Conservation (phyloP, 1,284 basidiomycete genomes). For the Phenoliferia sp. region DNA sequence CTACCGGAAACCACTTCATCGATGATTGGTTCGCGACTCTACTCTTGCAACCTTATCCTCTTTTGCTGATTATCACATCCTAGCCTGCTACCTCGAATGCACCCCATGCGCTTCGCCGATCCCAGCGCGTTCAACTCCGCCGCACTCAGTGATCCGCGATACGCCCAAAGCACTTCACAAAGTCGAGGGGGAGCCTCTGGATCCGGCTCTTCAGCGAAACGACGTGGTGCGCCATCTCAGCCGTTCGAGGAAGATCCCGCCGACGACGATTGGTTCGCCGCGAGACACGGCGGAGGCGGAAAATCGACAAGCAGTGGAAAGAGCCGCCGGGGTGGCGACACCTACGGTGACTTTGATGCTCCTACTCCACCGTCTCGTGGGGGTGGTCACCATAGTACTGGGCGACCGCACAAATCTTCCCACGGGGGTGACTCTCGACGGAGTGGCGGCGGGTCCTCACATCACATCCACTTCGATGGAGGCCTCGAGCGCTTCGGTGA, state of each 20-base stretch:
- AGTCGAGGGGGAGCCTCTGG: neutral
- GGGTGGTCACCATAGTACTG: too few relatives aligned
- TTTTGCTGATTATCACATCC: slow-evolving; percentile 4
- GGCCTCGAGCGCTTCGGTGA: too few relatives aligned
- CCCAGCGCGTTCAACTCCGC: slow-evolving; percentile 26
- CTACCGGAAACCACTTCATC: slow-evolving; percentile 29
- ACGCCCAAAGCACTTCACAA: neutral
- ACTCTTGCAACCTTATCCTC: neutral
- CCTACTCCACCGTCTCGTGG: too few relatives aligned
- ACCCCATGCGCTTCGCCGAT: slow-evolving; percentile 28
- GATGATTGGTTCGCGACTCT: slow-evolving; percentile 29
- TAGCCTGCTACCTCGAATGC: slow-evolving; percentile 26
- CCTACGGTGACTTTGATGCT: too few relatives aligned
- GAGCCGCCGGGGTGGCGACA: too few relatives aligned
- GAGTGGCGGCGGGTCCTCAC: too few relatives aligned
- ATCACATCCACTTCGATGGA: too few relatives aligned
- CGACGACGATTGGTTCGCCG: neutral
- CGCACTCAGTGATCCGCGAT: too few relatives aligned
- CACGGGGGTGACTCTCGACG: too few relatives aligned
- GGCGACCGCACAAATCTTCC: too few relatives aligned
- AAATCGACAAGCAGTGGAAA: too few relatives aligned
- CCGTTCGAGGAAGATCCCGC: neutral
- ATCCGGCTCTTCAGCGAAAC: slow-evolving; percentile 1
- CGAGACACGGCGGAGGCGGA: too few relatives aligned
- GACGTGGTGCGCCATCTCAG: neutral